Evolutionary conservation across 768 basidiomycete species (phyloP).

Genomic region (Lactifluus volemus): DNA sequence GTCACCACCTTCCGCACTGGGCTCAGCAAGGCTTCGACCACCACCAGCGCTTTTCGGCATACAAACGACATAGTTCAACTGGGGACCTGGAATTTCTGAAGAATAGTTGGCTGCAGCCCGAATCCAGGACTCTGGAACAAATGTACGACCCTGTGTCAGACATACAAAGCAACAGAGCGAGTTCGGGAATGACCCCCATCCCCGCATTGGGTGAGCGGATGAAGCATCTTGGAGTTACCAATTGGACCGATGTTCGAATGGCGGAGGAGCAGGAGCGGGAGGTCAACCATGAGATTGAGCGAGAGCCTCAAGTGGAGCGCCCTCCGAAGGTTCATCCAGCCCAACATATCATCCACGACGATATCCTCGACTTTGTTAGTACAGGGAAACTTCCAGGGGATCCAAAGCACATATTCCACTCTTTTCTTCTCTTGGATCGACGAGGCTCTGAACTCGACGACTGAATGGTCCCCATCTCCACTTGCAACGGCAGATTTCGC

Average conservation of each 20-base stretch:
- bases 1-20: neutral
- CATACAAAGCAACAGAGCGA: neutral
- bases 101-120: conserved; percentile 3
- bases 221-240: neutral
- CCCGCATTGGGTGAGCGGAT: conserved; percentile 4
- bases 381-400: neutral
- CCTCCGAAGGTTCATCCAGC: conserved; percentile 4
- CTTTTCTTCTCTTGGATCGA: neutral
- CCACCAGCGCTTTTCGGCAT: neutral
- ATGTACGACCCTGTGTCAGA: conserved; percentile 2
- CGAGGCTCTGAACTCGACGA: neutral
- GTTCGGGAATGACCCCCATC: neutral
- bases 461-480: neutral
- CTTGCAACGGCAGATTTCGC: neutral
- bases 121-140: conserved; percentile 10
- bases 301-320: conserved; percentile 8
- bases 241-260: neutral
- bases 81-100: neutral
- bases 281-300: conserved; percentile 11
- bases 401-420: neutral
- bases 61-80: neutral
- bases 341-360: neutral
- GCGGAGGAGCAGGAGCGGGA: conserved; percentile 17
- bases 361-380: conserved; percentile 3
- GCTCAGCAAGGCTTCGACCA: conserved; percentile 8